A percentile compares a stretch with the other conserved stretches of the same genome.
Evolutionary conservation across 345 rosid species (phyloP).

Genomic region (thale cress (Arabidopsis thaliana)): TAIR10.1 NC_003076.8:5339501-5340000

Average conservation of each 20-base stretch:
- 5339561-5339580: constrained; percentile 88
- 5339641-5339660: constrained; percentile 75
- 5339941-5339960: constrained; percentile 91
- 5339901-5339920: constrained; percentile 53
- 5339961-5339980: constrained; percentile 84
- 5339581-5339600: constrained; percentile 92
- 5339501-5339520: constrained; percentile 52
- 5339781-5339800: constrained; percentile 84
- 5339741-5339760: constrained; percentile 88
- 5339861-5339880: constrained; percentile 61
- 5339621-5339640: constrained; percentile 54
- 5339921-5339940: constrained; percentile 77
- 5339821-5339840: constrained; percentile 71
- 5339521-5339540: constrained; percentile 60
- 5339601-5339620: constrained; percentile 56
- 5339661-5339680: constrained; percentile 82
- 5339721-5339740: constrained; percentile 75
- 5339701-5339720: constrained; percentile 86
- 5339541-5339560: constrained; percentile 82
- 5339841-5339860: constrained; percentile 67
- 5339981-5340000: constrained; percentile 75
- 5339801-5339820: constrained; percentile 81
- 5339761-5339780: constrained; percentile 84
- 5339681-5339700: constrained; percentile 85
- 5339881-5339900: constrained; percentile 54